phyloP scores from a whole-genome alignment of 306 rosid species.

The Citrullus amarus region DNA sequence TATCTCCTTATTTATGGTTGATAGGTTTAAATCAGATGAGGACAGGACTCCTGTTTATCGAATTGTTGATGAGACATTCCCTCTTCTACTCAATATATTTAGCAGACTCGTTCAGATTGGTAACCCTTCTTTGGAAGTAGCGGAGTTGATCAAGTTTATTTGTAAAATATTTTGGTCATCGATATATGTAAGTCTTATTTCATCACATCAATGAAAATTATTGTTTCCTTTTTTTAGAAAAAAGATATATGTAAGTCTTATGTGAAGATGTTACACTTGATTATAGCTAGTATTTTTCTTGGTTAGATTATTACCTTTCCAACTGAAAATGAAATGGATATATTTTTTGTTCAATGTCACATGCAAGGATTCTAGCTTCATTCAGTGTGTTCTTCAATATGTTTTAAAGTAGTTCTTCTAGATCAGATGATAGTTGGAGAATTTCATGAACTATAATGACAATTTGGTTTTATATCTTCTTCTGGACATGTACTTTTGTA shows the following conservation, averaged over 20 bases:
- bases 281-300: background rate
- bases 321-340: background rate
- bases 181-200: conserved; percentile 53
- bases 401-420: background rate
- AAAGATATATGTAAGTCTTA: conserved; percentile 48
- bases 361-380: background rate
- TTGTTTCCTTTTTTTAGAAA: too few species aligned
- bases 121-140: conserved; percentile 78
- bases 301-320: background rate
- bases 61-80: conserved; percentile 90
- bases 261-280: background rate
- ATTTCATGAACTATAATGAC: background rate
- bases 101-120: conserved; percentile 69
- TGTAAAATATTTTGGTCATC: conserved; percentile 99
- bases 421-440: background rate
- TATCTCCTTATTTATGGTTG: background rate
- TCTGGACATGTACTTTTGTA: background rate
- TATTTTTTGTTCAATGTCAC: background rate
- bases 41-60: conserved; percentile 81
- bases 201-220: too few species aligned
- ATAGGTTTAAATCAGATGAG: conserved; percentile 93
- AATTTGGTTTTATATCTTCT: background rate
- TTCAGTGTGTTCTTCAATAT: background rate
- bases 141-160: conserved; percentile 88
- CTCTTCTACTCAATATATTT: conserved; percentile 74